Conservation (phyloP, 2,329 filamentous ascomycete species). For the Elsinoe necatrix region DNA sequence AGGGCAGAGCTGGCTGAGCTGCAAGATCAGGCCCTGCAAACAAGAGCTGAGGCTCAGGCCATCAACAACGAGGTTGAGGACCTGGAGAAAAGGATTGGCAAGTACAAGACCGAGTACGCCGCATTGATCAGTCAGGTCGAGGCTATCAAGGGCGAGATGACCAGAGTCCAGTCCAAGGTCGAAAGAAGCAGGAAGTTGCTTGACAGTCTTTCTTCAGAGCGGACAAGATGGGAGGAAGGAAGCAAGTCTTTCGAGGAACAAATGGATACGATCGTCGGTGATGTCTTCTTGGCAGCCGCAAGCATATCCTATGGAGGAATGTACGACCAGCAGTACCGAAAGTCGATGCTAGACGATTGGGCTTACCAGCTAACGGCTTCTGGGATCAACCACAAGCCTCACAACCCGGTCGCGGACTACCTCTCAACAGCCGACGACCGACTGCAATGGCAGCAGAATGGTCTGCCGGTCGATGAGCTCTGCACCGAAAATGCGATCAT, state of each 20-base stretch:
- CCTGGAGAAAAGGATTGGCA: slow-evolving; percentile 83
- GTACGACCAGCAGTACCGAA: slow-evolving; percentile 96
- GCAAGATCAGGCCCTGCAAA: slow-evolving; percentile 81
- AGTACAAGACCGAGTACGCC: slow-evolving; percentile 93
- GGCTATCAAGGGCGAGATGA: slow-evolving; percentile 95
- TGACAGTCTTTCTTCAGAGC: slow-evolving; percentile 89
- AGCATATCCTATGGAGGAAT: slow-evolving; percentile 95
- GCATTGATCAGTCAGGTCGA: slow-evolving; percentile 94
- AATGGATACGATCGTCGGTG: slow-evolving; percentile 90
- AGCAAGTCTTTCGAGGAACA: slow-evolving; percentile 98
- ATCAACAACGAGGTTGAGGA: slow-evolving; percentile 79
- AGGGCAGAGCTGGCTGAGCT: slow-evolving; percentile 81
- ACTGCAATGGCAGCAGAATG: slow-evolving; percentile 88
- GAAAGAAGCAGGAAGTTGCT: slow-evolving; percentile 89
- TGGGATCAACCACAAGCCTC: slow-evolving; percentile 85
- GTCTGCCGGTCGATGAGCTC: slow-evolving; percentile 87
- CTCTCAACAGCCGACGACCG: slow-evolving; percentile 93
- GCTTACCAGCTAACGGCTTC: slow-evolving; percentile 84
- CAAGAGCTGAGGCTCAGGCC: slow-evolving; percentile 84
- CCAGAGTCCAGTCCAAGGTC: slow-evolving; percentile 93
- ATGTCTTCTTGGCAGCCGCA: slow-evolving; percentile 90
- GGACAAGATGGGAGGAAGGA: slow-evolving; percentile 88
- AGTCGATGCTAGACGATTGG: slow-evolving; percentile 97
- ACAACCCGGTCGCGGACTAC: slow-evolving; percentile 93
- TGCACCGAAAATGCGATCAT: slow-evolving; percentile 99